Evolutionary conservation across 768 basidiomycete species (phyloP).

Genomic region (Calocera viscosa): DNA sequence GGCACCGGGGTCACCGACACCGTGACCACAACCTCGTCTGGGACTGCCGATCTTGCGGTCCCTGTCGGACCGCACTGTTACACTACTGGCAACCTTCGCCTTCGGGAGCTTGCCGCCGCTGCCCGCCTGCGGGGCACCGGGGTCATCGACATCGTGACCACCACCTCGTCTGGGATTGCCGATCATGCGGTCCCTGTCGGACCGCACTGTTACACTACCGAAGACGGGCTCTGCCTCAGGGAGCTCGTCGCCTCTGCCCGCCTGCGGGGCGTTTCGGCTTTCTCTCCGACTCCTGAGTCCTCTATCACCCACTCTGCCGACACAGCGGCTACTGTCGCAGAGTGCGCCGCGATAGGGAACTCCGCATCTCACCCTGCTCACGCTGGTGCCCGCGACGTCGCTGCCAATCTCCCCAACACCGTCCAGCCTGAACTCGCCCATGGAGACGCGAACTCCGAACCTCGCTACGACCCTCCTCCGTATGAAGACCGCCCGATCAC

Average conservation of each 20-base stretch:
- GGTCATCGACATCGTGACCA: neutral
- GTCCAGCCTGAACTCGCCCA: neutral
- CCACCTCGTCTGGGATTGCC: neutral
- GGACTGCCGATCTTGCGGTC: neutral
- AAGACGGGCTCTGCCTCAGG: neutral
- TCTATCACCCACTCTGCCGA: neutral
- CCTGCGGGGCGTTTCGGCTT: neutral
- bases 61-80: neutral
- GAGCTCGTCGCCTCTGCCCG: too few relatives aligned
- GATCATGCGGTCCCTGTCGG: neutral
- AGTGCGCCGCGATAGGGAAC: neutral
- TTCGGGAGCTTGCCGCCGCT: neutral
- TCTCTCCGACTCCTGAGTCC: neutral
- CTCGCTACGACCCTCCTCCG: neutral
- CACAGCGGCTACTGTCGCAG: neutral
- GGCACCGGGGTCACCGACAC: too few relatives aligned
- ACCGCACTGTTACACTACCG: neutral
- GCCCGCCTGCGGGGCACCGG: neutral
- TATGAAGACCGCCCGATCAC: neutral
- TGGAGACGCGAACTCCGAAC: neutral
- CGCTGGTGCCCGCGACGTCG: neutral
- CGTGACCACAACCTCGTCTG: neutral
- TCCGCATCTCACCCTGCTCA: neutral
- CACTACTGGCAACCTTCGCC: neutral
- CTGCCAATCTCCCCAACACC: neutral